A percentile compares a stretch with the other conserved stretches of the same genome.
Evolutionary conservation across 2,329 filamentous ascomycete species (phyloP).

Genomic region (Geoglossum cookeanum): DNA sequence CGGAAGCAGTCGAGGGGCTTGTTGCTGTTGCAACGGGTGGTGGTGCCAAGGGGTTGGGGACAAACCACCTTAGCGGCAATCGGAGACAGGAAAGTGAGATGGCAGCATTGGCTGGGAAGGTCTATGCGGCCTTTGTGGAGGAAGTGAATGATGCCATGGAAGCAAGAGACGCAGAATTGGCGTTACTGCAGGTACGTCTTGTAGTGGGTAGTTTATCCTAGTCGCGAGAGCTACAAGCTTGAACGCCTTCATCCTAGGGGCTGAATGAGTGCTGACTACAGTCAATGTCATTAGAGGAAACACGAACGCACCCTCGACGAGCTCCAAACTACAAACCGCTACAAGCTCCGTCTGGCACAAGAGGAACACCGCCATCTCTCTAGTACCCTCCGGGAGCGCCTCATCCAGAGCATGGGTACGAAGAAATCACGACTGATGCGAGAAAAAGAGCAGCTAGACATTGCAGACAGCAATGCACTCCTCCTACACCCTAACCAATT

Average conservation of each 20-base stretch:
- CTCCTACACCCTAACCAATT: conserved; percentile 47
- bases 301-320: conserved; percentile 36
- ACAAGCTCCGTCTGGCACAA: conserved; percentile 40
- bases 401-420: conserved; percentile 36
- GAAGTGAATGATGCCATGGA: conserved; percentile 79
- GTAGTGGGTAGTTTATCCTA: not conserved
- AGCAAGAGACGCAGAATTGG: conserved; percentile 65
- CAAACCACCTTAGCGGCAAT: conserved; percentile 19
- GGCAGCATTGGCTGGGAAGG: conserved; percentile 47
- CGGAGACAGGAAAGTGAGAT: conserved; percentile 40
- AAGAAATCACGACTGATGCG: conserved; percentile 38
- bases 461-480: conserved; percentile 45
- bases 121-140: conserved; percentile 69
- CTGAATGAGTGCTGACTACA: not conserved
- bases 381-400: conserved; percentile 39
- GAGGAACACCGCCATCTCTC: conserved; percentile 42
- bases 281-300: conserved; percentile 27
- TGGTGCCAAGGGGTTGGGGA: conserved; percentile 2
- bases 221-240: not conserved
- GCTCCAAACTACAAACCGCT: conserved; percentile 36
- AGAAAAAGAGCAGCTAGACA: conserved; percentile 48
- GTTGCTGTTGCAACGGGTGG: conserved; percentile 35
- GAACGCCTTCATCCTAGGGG: not conserved
- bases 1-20: conserved; percentile 47
- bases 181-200: conserved; percentile 53